Base-by-base conservation (phyloP, 768 basidiomycete genomes). In the Lentinula edodes region DNA sequence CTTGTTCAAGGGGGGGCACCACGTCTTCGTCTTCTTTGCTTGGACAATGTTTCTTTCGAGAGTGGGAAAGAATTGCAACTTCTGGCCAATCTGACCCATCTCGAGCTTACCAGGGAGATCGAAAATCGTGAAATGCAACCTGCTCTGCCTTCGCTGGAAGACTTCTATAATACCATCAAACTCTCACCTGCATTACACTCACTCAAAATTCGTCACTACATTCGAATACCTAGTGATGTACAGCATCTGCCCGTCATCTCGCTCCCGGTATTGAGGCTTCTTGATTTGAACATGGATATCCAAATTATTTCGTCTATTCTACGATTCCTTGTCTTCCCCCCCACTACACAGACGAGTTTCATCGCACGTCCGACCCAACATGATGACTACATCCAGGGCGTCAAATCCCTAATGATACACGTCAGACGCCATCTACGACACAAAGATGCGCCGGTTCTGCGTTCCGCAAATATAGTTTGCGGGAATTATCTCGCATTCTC, bases 1-100 rank as follows among this genome's bases (percentile, higher is more conserved):
- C 8, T 59, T 34, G 45, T 59, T 32, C 32, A 59, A 42, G 45
- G 28, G 28, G 28, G 58, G 5, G 58, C 58, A 48, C 58, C 58
- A 18, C 28, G 46, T 16, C 58, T 59, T n/a, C 58, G 58, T 36
- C 32, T 8, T 4, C 13, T 59, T 12, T 34, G 20, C 12, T 34
- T 59, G 8, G 43, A 59, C 12, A 20, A 36, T 46, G 35, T 51
- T 35, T 15, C 23, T 34, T 59, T 59, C 20, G 28, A 18, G 13
- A 50, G 18, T 48, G 18, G 6, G 18, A 7, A 32, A 35, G 23
- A 59, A 12, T 15, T 46, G 35, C n/a, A 34, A 12, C 45, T 46
- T 38, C 45, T 59, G 15, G 20, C 20, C 20, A 59, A 50, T 18
- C n/a, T 59, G 10, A 59, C 58, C 23, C 43, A 23, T 16, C 48